Base-by-base conservation (phyloP, 495 filamentous ascomycete genomes). In the Hapsidospora chrysogenum region DNA sequence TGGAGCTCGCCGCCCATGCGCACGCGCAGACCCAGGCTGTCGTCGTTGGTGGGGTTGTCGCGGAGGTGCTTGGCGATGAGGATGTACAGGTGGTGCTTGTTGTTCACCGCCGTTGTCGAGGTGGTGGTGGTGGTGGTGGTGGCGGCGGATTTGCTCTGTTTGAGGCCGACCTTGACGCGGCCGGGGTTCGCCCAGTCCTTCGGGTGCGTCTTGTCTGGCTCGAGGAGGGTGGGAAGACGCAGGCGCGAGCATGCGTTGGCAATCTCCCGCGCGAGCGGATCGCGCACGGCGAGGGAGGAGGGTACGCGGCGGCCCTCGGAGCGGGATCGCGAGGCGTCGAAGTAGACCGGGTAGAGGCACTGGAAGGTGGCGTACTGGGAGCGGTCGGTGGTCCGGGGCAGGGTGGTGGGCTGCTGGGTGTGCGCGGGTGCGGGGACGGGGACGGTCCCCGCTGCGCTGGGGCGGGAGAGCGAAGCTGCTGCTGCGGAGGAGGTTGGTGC, bases 141-240 rank as follows among this genome's bases (percentile, higher is more conserved):
- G 16, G 28, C 23, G 14, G 55, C 42, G 23, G 11, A 18, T 22
- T 21, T 0, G 17, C 27, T 17, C 33, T 35, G 36, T 2, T 17
- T 13, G 11, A 95, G 56, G 45, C 72, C 56, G 15, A 94, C 72
- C 33, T 81, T 69, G 43, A 97, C 85, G 18, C 89, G 66, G 0
- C 89, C 89, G 9, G 89, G 89, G 58, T 97, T 97, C 22, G 77
- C 79, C 89, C 89, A 97, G 58, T 97, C 89, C 57, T 86, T 85
- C 0, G 89, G 89, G 60, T 97, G 89, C 30, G 75, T 63, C 59
- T 93, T 94, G 45, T 76, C 79, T 1, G 86, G 85, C 54, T 97
- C 89, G 52, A 94, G 77, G 4, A 85, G 78, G 20, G 76, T 74
- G 19, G 72, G 67, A 39, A 95, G 54, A 4, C 79, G 74, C 28